Base-by-base conservation (phyloP, 768 basidiomycete genomes). In the Leccinum subgranulosum region DNA sequence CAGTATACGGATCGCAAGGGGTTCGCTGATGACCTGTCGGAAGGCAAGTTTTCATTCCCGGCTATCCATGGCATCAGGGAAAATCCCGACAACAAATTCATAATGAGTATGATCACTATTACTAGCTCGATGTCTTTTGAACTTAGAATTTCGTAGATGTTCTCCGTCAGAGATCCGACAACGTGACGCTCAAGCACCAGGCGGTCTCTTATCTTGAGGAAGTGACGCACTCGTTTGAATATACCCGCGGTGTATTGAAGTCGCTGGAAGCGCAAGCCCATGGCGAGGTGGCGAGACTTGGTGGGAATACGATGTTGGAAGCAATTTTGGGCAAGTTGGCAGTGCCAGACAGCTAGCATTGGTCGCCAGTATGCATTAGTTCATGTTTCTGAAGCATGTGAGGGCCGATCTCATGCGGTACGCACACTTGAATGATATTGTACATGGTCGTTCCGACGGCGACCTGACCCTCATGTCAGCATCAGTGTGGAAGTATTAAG, bases 21-120 rank as follows among this genome's bases (percentile, higher is more conserved):
- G 4, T 96, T 92, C 71, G 91, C 90, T 0, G 95, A 98, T 73
- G 96, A 98, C 69, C 77, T 98, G 12, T 88, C 92, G 0, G 96
- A 98, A 74, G 96, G 96, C 6, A 98, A 98, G 72, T 98, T 98
- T 77, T 95, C 92, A 5, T 98, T 98, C 74, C 95, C 94, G 0
- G 80, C 97, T 43, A 87, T 98, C 1, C 96, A 98, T 70, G 86
- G 90, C 17, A 87, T 98, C 49, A 86, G 89, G 33, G 82, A 88
- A 7, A 85, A 94, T 66, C 79, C 76, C 6, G 80, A 85, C 1
- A 93, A 92, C 71, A 81, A 85, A 34, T 88, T 88, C 71, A 80
- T 98, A 31, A 78, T 97, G 53, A 95, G 94, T 95, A 63, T 60
- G 88, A 76, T 52, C 21, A 51, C 17, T 23, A 14, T 45, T 21